These are phyloP conservation scores for Papiliotrema nemorosa DNA, from an alignment of 1,284 basidiomycete species.

Conservation along the genomic window DNA sequence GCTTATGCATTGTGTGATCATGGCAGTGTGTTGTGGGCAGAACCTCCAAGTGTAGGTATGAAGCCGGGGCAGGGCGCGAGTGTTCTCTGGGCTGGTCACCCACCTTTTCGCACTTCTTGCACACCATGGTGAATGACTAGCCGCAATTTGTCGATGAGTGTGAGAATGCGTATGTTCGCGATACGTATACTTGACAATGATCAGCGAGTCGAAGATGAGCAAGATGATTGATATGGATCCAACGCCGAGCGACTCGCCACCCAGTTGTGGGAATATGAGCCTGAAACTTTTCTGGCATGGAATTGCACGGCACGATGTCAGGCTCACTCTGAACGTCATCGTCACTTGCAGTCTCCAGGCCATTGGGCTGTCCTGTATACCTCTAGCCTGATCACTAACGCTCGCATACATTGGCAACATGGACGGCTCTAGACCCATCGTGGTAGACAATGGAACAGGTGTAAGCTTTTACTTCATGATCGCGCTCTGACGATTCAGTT, in stretches of 20 bases:
- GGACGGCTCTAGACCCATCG: conserved; percentile 59
- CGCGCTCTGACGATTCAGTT: conserved; percentile 59
- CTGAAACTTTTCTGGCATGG: neutral
- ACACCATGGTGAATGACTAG: conserved; percentile 40
- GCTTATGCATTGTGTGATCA: neutral
- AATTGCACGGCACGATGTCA: neutral
- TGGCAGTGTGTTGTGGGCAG: too few species aligned
- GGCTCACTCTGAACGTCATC: neutral
- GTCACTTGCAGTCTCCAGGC: neutral
- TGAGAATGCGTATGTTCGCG: neutral
- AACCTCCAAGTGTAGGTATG: too few species aligned
- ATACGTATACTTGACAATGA: too few species aligned
- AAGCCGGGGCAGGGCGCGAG: too few species aligned
- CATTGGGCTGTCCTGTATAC: neutral
- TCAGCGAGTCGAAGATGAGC: neutral
- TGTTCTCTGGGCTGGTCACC: conserved; percentile 8
- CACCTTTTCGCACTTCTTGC: conserved; percentile 52
- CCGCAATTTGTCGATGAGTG: neutral
- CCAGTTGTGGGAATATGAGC: neutral
- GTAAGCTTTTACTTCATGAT: conserved; percentile 55
- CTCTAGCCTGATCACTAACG: too few species aligned
- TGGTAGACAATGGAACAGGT: conserved; percentile 96
- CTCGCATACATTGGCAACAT: conserved; percentile 7
- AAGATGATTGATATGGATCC: neutral
- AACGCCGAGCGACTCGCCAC: conserved; percentile 6